Evolutionary conservation across 1,139 yeast species (phyloP).

Genomic region (Kluyveromyces marxianus): DNA sequence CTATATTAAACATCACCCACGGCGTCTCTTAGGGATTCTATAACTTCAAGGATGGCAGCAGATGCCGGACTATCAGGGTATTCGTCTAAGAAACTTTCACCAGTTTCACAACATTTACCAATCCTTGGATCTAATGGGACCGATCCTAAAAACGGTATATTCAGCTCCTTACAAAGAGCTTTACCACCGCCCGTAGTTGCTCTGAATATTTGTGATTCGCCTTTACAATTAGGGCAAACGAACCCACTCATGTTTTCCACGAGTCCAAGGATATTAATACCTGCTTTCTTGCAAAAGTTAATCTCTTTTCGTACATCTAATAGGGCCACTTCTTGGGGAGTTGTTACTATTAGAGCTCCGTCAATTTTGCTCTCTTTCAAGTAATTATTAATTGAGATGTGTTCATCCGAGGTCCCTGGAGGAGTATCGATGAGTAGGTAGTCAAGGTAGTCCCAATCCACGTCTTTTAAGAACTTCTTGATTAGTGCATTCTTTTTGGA

Average conservation of each 20-base stretch:
- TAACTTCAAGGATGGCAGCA: conserved; percentile 76
- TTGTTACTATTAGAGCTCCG: conserved; percentile 91
- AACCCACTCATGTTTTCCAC: conserved; percentile 99
- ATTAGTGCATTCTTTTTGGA: conserved; percentile 89
- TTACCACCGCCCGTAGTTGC: conserved; percentile 97
- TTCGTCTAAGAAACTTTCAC: conserved; percentile 76
- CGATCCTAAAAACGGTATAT: conserved; percentile 73
- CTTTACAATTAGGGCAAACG: conserved; percentile 91
- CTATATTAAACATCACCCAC: conserved; percentile 24
- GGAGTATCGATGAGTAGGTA: conserved; percentile 93
- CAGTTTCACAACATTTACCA: conserved; percentile 80
- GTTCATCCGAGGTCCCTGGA: conserved; percentile 98
- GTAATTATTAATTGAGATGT: conserved; percentile 78
- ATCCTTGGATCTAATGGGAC: conserved; percentile 96
- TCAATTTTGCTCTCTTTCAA: conserved; percentile 88
- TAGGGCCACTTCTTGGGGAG: conserved; percentile 96
- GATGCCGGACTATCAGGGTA: conserved; percentile 94
- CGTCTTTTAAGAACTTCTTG: conserved; percentile 90
- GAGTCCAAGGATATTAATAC: conserved; percentile 74
- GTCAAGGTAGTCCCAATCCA: conserved; percentile 82
- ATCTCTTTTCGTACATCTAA: conserved; percentile 93
- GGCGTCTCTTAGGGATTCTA: conserved; percentile 41
- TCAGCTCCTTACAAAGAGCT: conserved; percentile 69
- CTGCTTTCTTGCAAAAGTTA: conserved; percentile 88
- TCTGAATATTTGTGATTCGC: conserved; percentile 82